Evolutionary conservation across 192 early-diverging fungal species (phyloP).

Genomic region (Umbelopsis sp.): DNA sequence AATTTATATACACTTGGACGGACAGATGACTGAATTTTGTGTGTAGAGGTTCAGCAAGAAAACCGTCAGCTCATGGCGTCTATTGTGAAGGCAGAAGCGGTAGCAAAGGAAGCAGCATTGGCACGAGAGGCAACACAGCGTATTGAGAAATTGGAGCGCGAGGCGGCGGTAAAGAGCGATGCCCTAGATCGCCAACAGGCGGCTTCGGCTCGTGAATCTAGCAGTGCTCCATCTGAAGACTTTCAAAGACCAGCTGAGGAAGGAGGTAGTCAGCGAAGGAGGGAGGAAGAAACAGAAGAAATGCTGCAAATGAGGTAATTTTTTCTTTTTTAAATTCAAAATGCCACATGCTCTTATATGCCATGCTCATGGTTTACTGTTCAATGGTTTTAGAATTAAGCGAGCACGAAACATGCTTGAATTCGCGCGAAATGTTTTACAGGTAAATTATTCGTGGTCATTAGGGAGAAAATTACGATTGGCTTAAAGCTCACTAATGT

Average conservation of each 20-base stretch:
- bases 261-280: not conserved
- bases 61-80: constrained; percentile 27
- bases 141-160: not conserved
- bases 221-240: constrained; percentile 1
- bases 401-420: constrained; percentile 21
- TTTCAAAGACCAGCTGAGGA: not conserved
- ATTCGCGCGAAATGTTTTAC: constrained; percentile 26
- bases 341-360: not conserved
- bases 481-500: not conserved
- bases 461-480: not conserved
- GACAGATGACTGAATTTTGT: not conserved
- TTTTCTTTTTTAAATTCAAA: not conserved
- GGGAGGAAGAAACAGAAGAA: constrained; percentile 3
- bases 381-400: constrained; percentile 11
- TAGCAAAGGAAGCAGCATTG: constrained; percentile 2
- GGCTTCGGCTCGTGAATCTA: not conserved
- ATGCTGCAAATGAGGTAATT: not conserved
- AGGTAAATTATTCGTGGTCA: constrained; percentile 18
- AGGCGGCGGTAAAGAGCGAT: constrained; percentile 11
- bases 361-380: not conserved
- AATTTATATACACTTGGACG: not conserved
- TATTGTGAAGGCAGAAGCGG: constrained; percentile 10
- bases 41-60: constrained; percentile 20
- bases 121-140: constrained; percentile 8
- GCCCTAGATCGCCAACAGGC: constrained; percentile 3